Evolutionary conservation across 2,329 filamentous ascomycete genomes (phyloP), one percentile per base, ranked within the genome.

Genomic region (Niveomyces coronatus): DNA sequence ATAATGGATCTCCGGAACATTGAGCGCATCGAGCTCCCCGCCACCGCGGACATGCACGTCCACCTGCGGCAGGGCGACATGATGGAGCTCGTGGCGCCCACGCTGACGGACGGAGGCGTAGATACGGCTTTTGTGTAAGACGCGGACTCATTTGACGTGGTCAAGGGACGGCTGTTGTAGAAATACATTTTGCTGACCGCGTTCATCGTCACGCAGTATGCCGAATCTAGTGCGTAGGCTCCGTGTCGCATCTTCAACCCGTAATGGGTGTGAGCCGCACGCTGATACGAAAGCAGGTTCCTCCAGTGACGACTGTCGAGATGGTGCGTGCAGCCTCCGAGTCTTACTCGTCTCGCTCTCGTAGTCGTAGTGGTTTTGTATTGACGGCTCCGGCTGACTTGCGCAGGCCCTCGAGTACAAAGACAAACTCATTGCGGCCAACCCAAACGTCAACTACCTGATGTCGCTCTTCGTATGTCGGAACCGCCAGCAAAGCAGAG

Each of bases 41-140:
- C 78, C 16, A 65, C 76, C 44, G 78, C 78, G 37, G 79, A 83
- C 57, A 75, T 82, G 60, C 76, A 80, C 50, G 80, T 85, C 49
- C 81, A 85, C 57, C 64, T 85, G 48, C 74, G 81, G 20, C 75
- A 85, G 56, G 80, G 71, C 15, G 64, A 71, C 42, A 72, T 78
- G 66, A 77, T 80, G 70, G 64, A 76, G 42, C 51, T 68, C 23
- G 70, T 73, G 16, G 62, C 61, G 31, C 68, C 68, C 26, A 65
- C 64, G 14, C 57, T 73, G 44, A 67, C 70, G 37, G 56, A 67
- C 42, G 79, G 79, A 47, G 81, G 80, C 35, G 75, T 82, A 46
- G 74, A 82, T 52, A 76, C 75, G 10, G 77, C 67, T 39, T 70
- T 67, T 54, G 70, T 74, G 40, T 31, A 41, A 17, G 42, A 31